A percentile compares a stretch with the other conserved stretches of the same genome.
These are phyloP conservation scores for Arthroderma sp. DNA, from an alignment of 2,329 filamentous ascomycete species.

Conservation along the genomic window DNA sequence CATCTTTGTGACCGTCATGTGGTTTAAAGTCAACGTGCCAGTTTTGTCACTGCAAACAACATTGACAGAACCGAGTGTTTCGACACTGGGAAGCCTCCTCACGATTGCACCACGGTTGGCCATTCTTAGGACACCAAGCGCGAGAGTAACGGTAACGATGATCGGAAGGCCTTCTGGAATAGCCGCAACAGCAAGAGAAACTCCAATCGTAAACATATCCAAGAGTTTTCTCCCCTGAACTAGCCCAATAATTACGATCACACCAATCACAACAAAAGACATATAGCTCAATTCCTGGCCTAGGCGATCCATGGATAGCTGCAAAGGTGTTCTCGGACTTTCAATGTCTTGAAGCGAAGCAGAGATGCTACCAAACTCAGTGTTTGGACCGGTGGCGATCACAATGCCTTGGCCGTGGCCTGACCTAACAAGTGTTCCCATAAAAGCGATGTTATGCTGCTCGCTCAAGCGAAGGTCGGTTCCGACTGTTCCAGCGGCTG, in stretches of 20 bases:
- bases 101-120: conserved; percentile 91
- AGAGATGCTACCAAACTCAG: conserved; percentile 92
- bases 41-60: conserved; percentile 99
- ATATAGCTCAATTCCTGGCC: conserved; percentile 94
- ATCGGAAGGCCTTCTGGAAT: conserved; percentile 95
- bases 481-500: conserved; percentile 45
- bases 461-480: conserved; percentile 58
- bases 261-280: conserved; percentile 83
- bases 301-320: conserved; percentile 93
- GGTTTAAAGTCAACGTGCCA: conserved; percentile 88
- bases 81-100: conserved; percentile 86
- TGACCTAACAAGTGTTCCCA: conserved; percentile 91
- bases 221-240: conserved; percentile 78
- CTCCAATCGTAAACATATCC: conserved; percentile 95
- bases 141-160: conserved; percentile 93
- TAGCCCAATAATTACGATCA: conserved; percentile 85
- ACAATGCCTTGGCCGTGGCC: conserved; percentile 93
- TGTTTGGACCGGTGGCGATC: conserved; percentile 87
- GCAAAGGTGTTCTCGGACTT: conserved; percentile 82
- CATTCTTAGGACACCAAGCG: conserved; percentile 91
- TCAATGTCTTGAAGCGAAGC: conserved; percentile 90
- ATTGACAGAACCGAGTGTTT: conserved; percentile 95
- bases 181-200: conserved; percentile 88
- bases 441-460: conserved; percentile 87
- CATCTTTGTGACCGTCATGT: conserved; percentile 94